A percentile compares a stretch with the other conserved stretches of the same genome.
Conservation (phyloP, 2,329 filamentous ascomycete genomes). For the Calonectria hawksworthii region DNA sequence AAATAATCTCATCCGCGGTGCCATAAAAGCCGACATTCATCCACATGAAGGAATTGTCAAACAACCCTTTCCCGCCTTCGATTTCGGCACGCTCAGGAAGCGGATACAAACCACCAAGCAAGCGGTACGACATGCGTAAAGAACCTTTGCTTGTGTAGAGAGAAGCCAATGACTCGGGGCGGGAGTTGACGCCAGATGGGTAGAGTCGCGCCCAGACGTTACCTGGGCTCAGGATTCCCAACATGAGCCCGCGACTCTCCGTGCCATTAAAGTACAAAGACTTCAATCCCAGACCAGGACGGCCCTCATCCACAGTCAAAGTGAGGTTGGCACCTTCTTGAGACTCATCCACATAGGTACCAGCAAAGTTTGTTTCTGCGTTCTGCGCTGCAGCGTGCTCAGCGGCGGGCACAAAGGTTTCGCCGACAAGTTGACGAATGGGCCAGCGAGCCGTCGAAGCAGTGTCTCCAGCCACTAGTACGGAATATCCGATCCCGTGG, state of each 20-base stretch:
- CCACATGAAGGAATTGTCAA: constrained; percentile 28
- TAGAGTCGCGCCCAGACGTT: constrained; percentile 21
- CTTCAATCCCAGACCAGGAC: background rate
- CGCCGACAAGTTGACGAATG: constrained; percentile 22
- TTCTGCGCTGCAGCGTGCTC: constrained; percentile 28
- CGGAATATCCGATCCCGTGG: constrained; percentile 50
- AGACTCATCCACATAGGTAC: constrained; percentile 18
- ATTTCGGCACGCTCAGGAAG: constrained; percentile 11
- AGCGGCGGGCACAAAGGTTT: constrained; percentile 22
- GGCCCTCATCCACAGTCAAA: background rate
- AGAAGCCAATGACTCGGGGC: constrained; percentile 22
- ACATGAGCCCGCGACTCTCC: background rate
- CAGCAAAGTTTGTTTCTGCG: constrained; percentile 27
- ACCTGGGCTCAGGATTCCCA: background rate
- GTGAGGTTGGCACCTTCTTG: background rate
- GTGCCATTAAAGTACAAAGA: background rate
- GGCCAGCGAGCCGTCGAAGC: background rate
- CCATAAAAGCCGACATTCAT: constrained; percentile 19
- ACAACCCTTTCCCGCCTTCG: constrained; percentile 32
- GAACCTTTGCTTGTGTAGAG: constrained; percentile 28
- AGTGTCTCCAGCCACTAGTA: constrained; percentile 32
- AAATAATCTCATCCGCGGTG: constrained; percentile 23
- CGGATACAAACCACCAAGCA: background rate
- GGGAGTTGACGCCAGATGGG: constrained; percentile 26
- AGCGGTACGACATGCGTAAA: constrained; percentile 17